Evolutionary conservation across 179 eudicot genomes (phyloP), one percentile per base, ranked within the genome.

Genomic region (Silene vulgaris): DNA sequence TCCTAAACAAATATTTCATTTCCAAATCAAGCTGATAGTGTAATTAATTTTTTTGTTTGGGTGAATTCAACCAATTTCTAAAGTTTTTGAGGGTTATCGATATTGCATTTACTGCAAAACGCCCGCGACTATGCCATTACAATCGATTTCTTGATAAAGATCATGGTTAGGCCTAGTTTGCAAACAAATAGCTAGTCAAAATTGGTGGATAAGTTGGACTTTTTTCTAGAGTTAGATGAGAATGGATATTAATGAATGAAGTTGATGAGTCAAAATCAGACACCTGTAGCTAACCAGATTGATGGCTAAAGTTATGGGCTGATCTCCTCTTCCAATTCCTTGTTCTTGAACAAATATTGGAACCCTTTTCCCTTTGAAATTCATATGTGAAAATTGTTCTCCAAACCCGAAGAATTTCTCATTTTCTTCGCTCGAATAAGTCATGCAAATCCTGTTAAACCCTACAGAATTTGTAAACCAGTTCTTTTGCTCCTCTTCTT

Each of bases 251-350:
- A 23, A 71, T 71, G 23, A 63, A 37, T 11, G 56, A 26, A 17
- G 43, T 21, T 23, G 73, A 62, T 67, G 45, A n/a, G 74, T 75
- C 76, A 82, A 61, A 80, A 61, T 72, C 72, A 71, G 65, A 50
- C 81, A 90, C 99, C 99, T 95, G 82, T 90, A 92, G 85, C 99
- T 92, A 76, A 95, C 88, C 82, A 95, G 74, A 83, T 95, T 95
- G 67, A 92, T 91, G 64, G 97, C 97, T 76, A 90, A 85, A 57
- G 95, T 87, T 70, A 95, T 92, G n/a, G 99, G 99, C 79, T 95
- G 99, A 85, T 95, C 97, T 13, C 99, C 99, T 84, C 99, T 90
- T 71, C 99, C 99, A 82, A 95, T 92, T 17, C 99, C 97, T 80
- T 95, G 99, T 68, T 95, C 99, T 87, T 95, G 99, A 63, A 95